Base-by-base conservation (phyloP, 2,329 filamentous ascomycete genomes). In the Calonectria naviculata region DNA sequence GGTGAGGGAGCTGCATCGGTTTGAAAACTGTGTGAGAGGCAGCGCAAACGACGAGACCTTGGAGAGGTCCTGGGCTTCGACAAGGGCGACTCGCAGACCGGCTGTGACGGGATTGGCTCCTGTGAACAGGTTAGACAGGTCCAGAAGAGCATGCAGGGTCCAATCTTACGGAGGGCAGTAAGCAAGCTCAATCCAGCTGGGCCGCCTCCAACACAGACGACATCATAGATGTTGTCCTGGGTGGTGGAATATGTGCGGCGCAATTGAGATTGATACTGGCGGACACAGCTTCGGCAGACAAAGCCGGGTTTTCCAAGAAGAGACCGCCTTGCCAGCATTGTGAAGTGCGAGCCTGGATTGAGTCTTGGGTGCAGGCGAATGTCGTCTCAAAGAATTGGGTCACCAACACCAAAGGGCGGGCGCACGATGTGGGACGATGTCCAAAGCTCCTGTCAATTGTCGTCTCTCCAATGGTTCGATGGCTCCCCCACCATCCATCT, bases 1-100 rank as follows among this genome's bases (percentile, higher is more conserved):
- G 0, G 97, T 99, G 68, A 99, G 88, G 61, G 96, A 98, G 86
- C 94, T 98, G 85, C 96, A 98, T 80, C 97, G 92, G 85, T 99
- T 98, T 71, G 96, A 98, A 85, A 93, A 99, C 76, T 90, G 87
- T 64, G 90, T 89, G 8, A 89, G 82, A 3, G 91, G 90, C 9
- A 93, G 90, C 65, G 89, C 90, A 87, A 93, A 95, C 28, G 89
- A 84, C 61, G 89, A 89, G 64, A 90, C 88, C 78, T 93, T 93
- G 75, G 88, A 85, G 38, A 99, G 90, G 80, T 97, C 93, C 84
- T 98, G 95, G 41, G 93, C 93, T 86, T 99, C 97, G 78, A 99
- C 90, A 71, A 99, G 91, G 71, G 96, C 97, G 49, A 98, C 89
- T 78, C 93, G 94, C 29, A 99, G 90, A 72, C 91, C 88, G 34